Conservation (phyloP, 2,329 filamentous ascomycete species). For the Paramyrothecium sp. region DNA sequence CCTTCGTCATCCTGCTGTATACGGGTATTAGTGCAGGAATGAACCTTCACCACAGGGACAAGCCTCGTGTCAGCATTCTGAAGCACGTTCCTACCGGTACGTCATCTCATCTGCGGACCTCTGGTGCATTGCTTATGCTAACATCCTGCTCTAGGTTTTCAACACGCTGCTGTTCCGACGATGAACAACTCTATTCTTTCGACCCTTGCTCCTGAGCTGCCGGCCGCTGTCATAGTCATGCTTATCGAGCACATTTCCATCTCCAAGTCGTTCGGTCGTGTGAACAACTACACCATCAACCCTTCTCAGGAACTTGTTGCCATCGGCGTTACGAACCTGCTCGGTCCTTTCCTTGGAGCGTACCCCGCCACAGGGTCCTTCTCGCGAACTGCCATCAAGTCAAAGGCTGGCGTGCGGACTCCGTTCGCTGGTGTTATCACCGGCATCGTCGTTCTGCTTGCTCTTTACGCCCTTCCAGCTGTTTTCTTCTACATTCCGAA, state of each 20-base stretch:
- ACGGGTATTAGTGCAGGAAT: slow-evolving; percentile 72
- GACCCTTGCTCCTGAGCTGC: slow-evolving; percentile 64
- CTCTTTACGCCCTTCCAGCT: slow-evolving; percentile 77
- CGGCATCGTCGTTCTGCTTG: slow-evolving; percentile 75
- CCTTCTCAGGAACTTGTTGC: slow-evolving; percentile 78
- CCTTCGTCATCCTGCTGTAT: slow-evolving; percentile 79
- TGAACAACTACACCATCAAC: slow-evolving; percentile 80
- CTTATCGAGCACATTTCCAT: slow-evolving; percentile 82
- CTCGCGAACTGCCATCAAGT: slow-evolving; percentile 88
- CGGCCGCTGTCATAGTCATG: slow-evolving; percentile 73
- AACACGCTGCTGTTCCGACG: slow-evolving; percentile 64
- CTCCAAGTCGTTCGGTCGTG: slow-evolving; percentile 76
- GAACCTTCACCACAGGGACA: slow-evolving; percentile 57
- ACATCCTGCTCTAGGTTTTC: slow-evolving; percentile 53
- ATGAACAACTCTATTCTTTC: slow-evolving; percentile 61
- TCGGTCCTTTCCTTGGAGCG: slow-evolving; percentile 75
- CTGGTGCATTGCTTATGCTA: neutral
- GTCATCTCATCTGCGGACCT: slow-evolving; percentile 10
- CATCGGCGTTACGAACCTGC: slow-evolving; percentile 71
- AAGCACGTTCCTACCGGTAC: slow-evolving; percentile 67
- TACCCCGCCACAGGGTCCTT: slow-evolving; percentile 91
- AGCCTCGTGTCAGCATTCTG: slow-evolving; percentile 63
- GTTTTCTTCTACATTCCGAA: slow-evolving; percentile 90
- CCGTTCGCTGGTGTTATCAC: slow-evolving; percentile 86
- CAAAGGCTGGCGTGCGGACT: slow-evolving; percentile 87